Conservation (phyloP, 1,284 basidiomycete species). For the Phellopilus nigrolimitatus region DNA sequence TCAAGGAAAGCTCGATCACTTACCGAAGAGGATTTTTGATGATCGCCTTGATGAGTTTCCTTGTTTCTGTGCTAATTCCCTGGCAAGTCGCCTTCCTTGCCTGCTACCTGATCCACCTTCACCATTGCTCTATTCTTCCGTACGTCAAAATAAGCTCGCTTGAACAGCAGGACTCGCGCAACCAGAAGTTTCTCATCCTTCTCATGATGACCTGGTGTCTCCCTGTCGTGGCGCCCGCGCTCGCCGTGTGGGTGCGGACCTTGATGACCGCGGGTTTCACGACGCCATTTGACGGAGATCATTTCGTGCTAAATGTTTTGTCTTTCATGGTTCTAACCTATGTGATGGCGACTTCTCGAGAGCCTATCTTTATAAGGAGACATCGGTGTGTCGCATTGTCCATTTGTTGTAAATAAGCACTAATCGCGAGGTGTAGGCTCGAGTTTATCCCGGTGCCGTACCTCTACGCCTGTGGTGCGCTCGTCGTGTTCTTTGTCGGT, state of each 20-base stretch:
- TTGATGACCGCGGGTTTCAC: conserved; percentile 67
- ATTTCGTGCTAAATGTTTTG: conserved; percentile 62
- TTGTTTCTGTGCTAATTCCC: conserved; percentile 74
- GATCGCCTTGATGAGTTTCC: conserved; percentile 53
- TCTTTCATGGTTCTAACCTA: conserved; percentile 57
- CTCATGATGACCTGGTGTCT: conserved; percentile 81
- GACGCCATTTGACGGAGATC: conserved; percentile 74
- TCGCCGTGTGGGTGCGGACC: conserved; percentile 90
- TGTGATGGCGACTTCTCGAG: conserved; percentile 18
- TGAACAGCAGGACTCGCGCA: conserved; percentile 26
- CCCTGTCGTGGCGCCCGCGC: conserved; percentile 73
- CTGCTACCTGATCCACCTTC: conserved; percentile 72
- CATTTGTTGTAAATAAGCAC: not conserved
- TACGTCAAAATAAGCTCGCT: conserved; percentile 11
- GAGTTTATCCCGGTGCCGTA: conserved; percentile 11
- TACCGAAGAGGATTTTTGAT: conserved; percentile 51
- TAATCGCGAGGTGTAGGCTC: not conserved
- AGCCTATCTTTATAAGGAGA: conserved; percentile 13
- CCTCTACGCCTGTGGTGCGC: conserved; percentile 15
- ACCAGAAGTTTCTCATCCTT: conserved; percentile 59
- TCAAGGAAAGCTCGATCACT: conserved; percentile 33
- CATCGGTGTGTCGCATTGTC: conserved; percentile 3
- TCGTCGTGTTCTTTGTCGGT: conserved; percentile 21
- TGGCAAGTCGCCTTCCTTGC: conserved; percentile 89
- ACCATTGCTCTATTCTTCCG: conserved; percentile 44